Base-by-base conservation (phyloP, 306 rosid species). In the Sesbania bispinosa region DNA sequence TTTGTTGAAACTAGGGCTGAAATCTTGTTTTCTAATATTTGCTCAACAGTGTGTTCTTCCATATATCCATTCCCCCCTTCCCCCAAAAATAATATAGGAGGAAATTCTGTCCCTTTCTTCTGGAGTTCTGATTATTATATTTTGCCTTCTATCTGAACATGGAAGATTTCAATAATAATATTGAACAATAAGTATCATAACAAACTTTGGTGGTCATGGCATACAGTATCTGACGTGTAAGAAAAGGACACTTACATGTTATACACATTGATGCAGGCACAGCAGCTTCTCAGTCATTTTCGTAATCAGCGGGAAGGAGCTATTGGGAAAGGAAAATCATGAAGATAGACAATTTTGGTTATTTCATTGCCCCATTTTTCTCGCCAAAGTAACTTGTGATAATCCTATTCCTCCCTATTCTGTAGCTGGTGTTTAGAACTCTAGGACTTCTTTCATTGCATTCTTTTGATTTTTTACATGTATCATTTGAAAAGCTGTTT, bases 221-320 rank as follows among this genome's bases (percentile, higher is more conserved):
- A n/a, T n/a, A n/a, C n/a, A n/a, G n/a, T n/a, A n/a, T n/a, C n/a
- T n/a, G n/a, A n/a, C n/a, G n/a, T n/a, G n/a, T n/a, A n/a, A n/a
- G n/a, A n/a, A n/a, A n/a, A n/a, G n/a, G n/a, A 13, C 0, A 6
- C 76, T 71, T 36, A 71, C 50, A 20, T 69, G 24, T 15, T 63
- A 39, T 70, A 26, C 42, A 18, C 55, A 15, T 81, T 30, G 41
- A 63, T 83, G 87, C 90, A 92, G 98, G 98, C 96, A 71, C 98
- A 86, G 29, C 96, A 92, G 79, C 95, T 92, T 77, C 96, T 92
- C 57, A 85, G 98, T 59, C 92, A 92, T 81, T 92, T 92, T 74
- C 90, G 98, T 45, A 88, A 79, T 73, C 95, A 86, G 69, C 81
- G 98, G 42, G 95, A 89, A 74, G 88, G 81, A 74, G 79, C 84